Evolutionary conservation across 192 early-diverging fungal species (phyloP), one percentile per base, ranked within the genome.

Genomic region (Backusella australiensis): DNA sequence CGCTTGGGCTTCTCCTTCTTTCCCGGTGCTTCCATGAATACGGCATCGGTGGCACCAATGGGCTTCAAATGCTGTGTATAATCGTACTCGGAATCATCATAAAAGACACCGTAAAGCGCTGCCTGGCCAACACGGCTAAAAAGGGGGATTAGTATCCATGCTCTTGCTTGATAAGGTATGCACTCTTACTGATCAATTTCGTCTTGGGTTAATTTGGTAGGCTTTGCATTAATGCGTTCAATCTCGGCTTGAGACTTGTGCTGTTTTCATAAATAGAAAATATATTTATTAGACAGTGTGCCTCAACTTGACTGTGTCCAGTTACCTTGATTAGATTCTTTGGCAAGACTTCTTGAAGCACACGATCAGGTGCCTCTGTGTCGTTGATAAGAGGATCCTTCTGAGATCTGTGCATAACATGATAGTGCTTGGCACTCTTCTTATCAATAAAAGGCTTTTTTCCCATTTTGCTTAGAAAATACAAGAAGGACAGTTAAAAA

Each of bases 341-440:
- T 21, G 92, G 91, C 34, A 93, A 82, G 1, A 94, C 86, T 70
- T 94, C 90, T 52, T 93, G 89, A 38, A 99, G 87, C 8, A 99
- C 96, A 72, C 90, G 87, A 56, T 89, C 85, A 4, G 92, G 90
- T 9, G 92, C 88, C 21, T 90, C 89, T 29, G 92, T 87, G 77
- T 98, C 96, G 34, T 93, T 92, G 53, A 96, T 90, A 67, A 91
- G 86, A 44, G 96, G 95, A 84, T 99, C 98, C 72, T 94, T 87
- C 83, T 98, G 96, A 21, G 98, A 98, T 78, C 98, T 91, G 85
- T 98, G 96, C 29, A 98, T 94, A 35, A 99, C 86, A 83, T 95
- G 92, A 88, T 90, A 99, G 76, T 94, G 92, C 69, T 91, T 90
- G 59, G 97, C 90, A 34, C 85, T 88, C 77, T 91, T 91, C 71